phyloP scores from a whole-genome alignment of 2,329 filamentous ascomycete species.

The Penicillium brevicompactum region DNA sequence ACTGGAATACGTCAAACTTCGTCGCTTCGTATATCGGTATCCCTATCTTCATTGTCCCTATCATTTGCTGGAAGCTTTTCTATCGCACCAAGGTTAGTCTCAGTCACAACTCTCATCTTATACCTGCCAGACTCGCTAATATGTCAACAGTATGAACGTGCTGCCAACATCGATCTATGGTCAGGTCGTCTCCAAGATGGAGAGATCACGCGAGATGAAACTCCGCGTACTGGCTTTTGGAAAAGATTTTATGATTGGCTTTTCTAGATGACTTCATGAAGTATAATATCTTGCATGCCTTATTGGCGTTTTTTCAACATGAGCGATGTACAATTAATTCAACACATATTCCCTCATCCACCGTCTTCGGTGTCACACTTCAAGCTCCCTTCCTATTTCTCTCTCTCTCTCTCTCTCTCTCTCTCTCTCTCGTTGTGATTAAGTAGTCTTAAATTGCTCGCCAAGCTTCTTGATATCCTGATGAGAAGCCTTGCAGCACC shows the following conservation, averaged over 20 bases:
- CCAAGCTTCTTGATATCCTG: constrained; percentile 36
- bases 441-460: no score
- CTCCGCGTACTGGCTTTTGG: constrained; percentile 25
- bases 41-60: constrained; percentile 45
- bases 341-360: not conserved
- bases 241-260: constrained; percentile 6
- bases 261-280: not conserved
- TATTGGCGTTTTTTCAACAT: constrained; percentile 13
- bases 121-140: constrained; percentile 1
- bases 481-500: constrained; percentile 50
- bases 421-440: no score
- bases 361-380: not conserved
- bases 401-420: no score
- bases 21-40: constrained; percentile 46
- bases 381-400: not conserved
- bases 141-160: constrained; percentile 24
- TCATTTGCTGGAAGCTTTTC: constrained; percentile 45
- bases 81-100: constrained; percentile 41
- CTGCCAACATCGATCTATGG: constrained; percentile 33
- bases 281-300: constrained; percentile 23
- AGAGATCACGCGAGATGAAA: constrained; percentile 23
- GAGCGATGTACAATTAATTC: constrained; percentile 7
- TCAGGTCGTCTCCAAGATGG: constrained; percentile 35
- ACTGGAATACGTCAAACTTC: constrained; percentile 38
- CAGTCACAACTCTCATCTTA: not conserved